Evolutionary conservation across 805 yeast genomes (phyloP).

Genomic region (Schizosaccharomyces japonicus): DNA sequence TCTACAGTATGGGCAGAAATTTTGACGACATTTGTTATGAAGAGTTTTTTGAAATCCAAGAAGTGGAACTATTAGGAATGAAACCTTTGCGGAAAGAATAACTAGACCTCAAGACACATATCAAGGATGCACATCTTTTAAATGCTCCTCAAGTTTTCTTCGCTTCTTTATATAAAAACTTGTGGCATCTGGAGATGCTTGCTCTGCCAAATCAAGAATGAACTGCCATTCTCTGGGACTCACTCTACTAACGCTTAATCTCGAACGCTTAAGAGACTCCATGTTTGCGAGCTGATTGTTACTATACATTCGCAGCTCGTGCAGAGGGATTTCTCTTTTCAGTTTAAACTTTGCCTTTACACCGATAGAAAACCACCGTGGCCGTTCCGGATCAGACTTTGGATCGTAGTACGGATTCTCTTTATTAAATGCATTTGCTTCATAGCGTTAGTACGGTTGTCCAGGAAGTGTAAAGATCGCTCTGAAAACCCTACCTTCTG

Average conservation of each 20-base stretch:
- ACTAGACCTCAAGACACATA: neutral
- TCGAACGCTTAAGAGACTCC: neutral
- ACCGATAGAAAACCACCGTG: slow-evolving; percentile 37
- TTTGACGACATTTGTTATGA: neutral
- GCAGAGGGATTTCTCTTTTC: slow-evolving; percentile 18
- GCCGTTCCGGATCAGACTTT: slow-evolving; percentile 20
- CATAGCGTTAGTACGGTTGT: no score
- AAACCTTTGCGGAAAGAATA: neutral
- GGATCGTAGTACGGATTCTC: slow-evolving; percentile 26
- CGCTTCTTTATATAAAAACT: no score
- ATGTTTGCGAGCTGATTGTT: neutral
- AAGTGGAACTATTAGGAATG: neutral
- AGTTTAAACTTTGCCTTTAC: slow-evolving; percentile 23
- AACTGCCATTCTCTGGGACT: neutral
- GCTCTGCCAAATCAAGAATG: neutral
- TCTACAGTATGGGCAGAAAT: neutral
- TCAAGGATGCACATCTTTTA: neutral
- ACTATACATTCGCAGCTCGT: neutral
- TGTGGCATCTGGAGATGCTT: neutral
- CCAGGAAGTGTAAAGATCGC: no score
- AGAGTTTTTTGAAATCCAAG: neutral
- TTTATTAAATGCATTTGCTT: no score
- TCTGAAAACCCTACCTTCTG: no score
- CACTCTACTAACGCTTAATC: neutral
- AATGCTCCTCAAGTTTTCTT: no score